Evolutionary conservation across 495 filamentous ascomycete species (phyloP), one percentile per base, ranked within the genome.

Genomic region (Peziza echinospora): DNA sequence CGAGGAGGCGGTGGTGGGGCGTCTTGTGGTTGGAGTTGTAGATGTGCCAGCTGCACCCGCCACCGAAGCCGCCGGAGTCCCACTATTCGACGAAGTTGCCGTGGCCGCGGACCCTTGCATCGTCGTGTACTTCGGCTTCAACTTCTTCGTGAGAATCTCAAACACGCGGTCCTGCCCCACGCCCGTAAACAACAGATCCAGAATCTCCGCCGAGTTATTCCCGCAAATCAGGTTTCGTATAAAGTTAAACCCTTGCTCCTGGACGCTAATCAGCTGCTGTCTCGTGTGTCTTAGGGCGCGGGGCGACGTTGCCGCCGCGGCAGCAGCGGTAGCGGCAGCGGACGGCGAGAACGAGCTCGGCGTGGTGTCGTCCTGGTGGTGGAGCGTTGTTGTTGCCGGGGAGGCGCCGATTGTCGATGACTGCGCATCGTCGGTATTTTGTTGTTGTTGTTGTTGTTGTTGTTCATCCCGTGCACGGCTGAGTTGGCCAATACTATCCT

Each of bases 201-300:
- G 79, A 76, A 92, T 85, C 51, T 84, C 78, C 6, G 71, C 64
- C 1, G 41, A 43, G 4, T 23, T 21, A 11, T n/a, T 21, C 16
- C n/a, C n/a, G 4, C 41, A 43, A 51, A 93, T 78, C n/a, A 93
- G 67, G 60, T 97, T 97, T 41, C 85, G 71, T 45, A 97, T 71
- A 48, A 89, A 75, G 45, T 86, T 80, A 24, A 96, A 71, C 0
- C 76, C 84, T 60, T 96, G 84, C 51, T 93, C 83, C 59, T 94
- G 87, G 13, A 93, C 78, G 2, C 75, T 75, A 30, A 89, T 10
- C 4, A 19, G 41, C 22, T 43, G 16, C 5, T 21, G 16, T 22
- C 21, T 43, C 2, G 41, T 11, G n/a, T 11, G n/a, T 11, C 21
- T n/a, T 11, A 23, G 16, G 41, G n/a, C n/a, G 41, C 41, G n/a